Conservation (phyloP, 306 rosid species). For the Rosa persica region DNA sequence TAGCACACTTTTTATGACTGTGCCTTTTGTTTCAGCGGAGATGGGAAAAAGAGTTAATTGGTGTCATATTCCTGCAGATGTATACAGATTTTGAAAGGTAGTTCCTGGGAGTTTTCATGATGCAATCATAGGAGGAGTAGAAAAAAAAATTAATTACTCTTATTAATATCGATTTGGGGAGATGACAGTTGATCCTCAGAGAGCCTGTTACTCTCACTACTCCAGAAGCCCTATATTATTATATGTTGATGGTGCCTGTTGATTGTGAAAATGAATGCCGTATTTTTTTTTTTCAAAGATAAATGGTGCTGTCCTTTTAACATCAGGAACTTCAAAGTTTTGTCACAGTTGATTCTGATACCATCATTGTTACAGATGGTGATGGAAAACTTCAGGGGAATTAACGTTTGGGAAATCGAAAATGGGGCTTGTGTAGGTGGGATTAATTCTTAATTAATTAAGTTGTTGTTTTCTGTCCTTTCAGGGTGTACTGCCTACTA, state of each 20-base stretch:
- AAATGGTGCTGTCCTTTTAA: conserved; percentile 45
- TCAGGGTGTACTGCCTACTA: neutral
- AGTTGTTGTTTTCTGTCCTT: neutral
- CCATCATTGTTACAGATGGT: conserved; percentile 52
- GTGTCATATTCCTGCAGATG: neutral
- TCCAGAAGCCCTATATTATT: conserved; percentile 31
- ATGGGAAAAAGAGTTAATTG: conserved; percentile 17
- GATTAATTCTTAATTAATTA: neutral
- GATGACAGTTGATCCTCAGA: conserved; percentile 45
- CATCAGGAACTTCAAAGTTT: conserved; percentile 47
- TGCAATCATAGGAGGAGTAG: conserved; percentile 40
- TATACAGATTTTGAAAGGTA: conserved; percentile 37
- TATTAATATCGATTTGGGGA: conserved; percentile 46
- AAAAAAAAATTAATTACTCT: conserved; percentile 21
- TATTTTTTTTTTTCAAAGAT: conserved; percentile 1
- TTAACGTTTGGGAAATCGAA: conserved; percentile 22
- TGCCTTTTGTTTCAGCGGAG: conserved; percentile 14
- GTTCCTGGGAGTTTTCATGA: conserved; percentile 34
- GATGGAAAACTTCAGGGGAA: conserved; percentile 42
- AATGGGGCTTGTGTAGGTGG: conserved; percentile 19
- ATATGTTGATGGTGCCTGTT: conserved; percentile 31
- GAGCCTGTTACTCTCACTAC: conserved; percentile 14
- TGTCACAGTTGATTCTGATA: conserved; percentile 40
- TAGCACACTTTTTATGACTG: conserved; percentile 14
- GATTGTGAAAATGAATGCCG: conserved; percentile 34